Conservation (phyloP, 228 moss, liverwort and hornwort genomes). For the Sphagnum magellanicum region DNA sequence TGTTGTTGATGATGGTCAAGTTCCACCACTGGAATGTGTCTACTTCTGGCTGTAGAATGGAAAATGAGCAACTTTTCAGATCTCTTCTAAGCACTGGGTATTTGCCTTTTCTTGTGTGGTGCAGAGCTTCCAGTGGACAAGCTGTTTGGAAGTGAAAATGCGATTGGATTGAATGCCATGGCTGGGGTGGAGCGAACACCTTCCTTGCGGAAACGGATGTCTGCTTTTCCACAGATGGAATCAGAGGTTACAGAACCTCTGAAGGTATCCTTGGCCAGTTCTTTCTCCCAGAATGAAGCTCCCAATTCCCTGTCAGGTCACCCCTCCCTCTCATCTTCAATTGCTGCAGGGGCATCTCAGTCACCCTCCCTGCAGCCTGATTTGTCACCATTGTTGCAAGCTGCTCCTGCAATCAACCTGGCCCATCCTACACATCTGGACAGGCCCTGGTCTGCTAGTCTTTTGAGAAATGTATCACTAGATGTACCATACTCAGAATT, state of each 20-base stretch:
- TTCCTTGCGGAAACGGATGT: slow-evolving; percentile 70
- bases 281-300: slow-evolving; percentile 43
- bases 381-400: slow-evolving; percentile 54
- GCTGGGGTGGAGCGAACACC: slow-evolving; percentile 42
- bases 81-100: no score
- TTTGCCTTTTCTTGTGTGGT: not conserved
- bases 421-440: slow-evolving; percentile 41
- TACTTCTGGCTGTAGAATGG: no score
- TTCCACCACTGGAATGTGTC: no score
- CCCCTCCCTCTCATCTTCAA: slow-evolving; percentile 20
- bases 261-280: slow-evolving; percentile 29
- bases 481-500: slow-evolving; percentile 56
- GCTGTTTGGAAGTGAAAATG: slow-evolving; percentile 38
- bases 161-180: slow-evolving; percentile 14
- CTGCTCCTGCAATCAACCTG: slow-evolving; percentile 23
- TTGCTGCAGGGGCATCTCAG: slow-evolving; percentile 23
- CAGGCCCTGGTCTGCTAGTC: slow-evolving; percentile 64
- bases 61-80: no score
- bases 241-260: slow-evolving; percentile 45
- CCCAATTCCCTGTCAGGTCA: slow-evolving; percentile 24
- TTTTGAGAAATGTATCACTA: slow-evolving; percentile 54
- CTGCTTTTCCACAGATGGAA: slow-evolving; percentile 86
- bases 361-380: slow-evolving; percentile 41
- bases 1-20: no score
- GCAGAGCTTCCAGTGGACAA: slow-evolving; percentile 57